Conservation (phyloP, 83 land plant genomes). For the Picea abies region DNA sequence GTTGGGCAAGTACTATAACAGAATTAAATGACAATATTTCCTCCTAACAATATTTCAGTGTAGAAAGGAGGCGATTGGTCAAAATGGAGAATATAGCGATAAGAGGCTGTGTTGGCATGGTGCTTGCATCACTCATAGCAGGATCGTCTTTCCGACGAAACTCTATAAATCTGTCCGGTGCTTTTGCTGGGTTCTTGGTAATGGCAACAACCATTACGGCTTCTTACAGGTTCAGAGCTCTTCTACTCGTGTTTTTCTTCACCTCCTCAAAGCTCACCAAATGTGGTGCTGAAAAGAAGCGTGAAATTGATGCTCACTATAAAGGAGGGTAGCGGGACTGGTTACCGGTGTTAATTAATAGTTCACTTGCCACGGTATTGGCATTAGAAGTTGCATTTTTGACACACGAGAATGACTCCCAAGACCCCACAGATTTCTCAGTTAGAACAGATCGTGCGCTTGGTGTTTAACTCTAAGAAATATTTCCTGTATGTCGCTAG, state of each 20-base stretch:
- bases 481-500: no score
- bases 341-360: constrained; percentile 85
- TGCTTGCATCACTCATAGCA: constrained; percentile 50
- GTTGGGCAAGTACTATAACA: no score
- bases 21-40: no score
- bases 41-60: not conserved
- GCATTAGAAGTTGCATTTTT: constrained; percentile 43
- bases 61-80: not conserved
- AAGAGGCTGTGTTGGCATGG: constrained; percentile 27
- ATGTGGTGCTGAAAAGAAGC: no score
- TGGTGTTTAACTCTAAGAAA: no score
- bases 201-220: no score
- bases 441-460: constrained; percentile 40
- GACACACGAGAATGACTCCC: constrained; percentile 56
- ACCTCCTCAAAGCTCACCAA: no score
- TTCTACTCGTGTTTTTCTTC: no score
- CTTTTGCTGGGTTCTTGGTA: constrained; percentile 70
- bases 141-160: constrained; percentile 43
- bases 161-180: constrained; percentile 77
- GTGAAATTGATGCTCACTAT: no score
- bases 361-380: constrained; percentile 67
- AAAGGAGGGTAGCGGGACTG: not conserved
- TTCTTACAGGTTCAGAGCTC: no score
- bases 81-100: not conserved
- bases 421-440: no score